Evolutionary conservation across 208 protist genomes (phyloP), one percentile per base, ranked within the genome.

Genomic region (Leishmania aethiopica): DNA sequence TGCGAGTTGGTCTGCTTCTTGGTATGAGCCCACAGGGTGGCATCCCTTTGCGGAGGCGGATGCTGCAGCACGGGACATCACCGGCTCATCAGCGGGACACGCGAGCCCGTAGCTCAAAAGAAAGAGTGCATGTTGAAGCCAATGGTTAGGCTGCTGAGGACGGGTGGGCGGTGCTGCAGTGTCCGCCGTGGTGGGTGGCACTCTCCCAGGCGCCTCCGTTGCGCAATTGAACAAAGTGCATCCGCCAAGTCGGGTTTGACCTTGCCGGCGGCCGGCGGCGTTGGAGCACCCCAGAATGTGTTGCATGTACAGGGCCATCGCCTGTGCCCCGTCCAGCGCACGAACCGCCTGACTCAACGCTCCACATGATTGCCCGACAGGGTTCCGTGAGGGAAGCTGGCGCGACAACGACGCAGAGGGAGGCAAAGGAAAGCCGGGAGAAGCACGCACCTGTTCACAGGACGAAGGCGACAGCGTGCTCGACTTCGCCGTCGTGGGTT

Each of bases 51-150:
- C 62, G 25, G 28, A 49, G 28, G 25, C 19, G 51, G 70, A 37
- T 22, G 47, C 47, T n/a, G 35, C 7, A 8, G 7, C 73, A 62
- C 51, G n/a, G 37, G 57, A 28, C 37, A 32, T 53, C 22, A 40
- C 37, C 35, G 57, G 11, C 15, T 40, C 32, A n/a, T 53, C 75
- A 11, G 53, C 10, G 4, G 57, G 40, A 6, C 76, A 77, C 2
- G 80, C 62, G 19, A 73, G 42, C 25, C 80, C 86, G 62, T 87
- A 83, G 64, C 80, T 78, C 53, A 91, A 72, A n/a, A 94, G 81
- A 75, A 94, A 92, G 0, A 89, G 78, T 37, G 86, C 57, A 78
- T 94, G 90, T 15, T 80, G 84, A n/a, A 91, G 64, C 90, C 90
- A 94, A 25, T 47, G 77, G 47, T 71, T 60, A 32, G 22, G 2